Base-by-base conservation (phyloP, 768 basidiomycete species). In the Psilocybe cyanescens region DNA sequence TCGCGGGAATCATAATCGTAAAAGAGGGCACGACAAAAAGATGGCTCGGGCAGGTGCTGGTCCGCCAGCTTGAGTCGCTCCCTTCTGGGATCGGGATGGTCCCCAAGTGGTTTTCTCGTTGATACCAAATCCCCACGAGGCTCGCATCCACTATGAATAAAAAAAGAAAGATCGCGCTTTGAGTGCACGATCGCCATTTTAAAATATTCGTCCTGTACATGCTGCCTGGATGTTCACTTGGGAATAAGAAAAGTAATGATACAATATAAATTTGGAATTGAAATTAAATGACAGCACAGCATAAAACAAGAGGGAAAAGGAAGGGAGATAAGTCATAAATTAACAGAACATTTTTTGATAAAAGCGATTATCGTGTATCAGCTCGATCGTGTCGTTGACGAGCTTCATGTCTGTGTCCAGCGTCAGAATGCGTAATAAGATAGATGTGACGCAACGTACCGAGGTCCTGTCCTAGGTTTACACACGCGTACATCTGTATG, bases 11-110 rank as follows among this genome's bases (percentile, higher is more conserved):
- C 88, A 87, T 68, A 82, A 88, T 62, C 81, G 94, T 33, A 94
- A 91, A 73, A 78, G 91, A 55, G 95, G 93, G 0, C 91, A 93
- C 68, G 95, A 95, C 73, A 91, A 88, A 75, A 97, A 97, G 79
- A 88, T 96, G 91, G 82, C 85, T 8, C 83, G 79, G 60, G 85
- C 71, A n/a, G 82, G 78, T 11, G 61, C 62, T 33, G 67, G 67
- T 29, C 67, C 67, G 6, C 64, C 65, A 8, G 57, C 65, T 35
- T 65, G 49, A 56, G 16, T n/a, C 30, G 11, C 31, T 47, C 4
- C 52, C n/a, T 46, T 14, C 24, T 28, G 8, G 31, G n/a, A 24
- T 37, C 24, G 30, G 7, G 16, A 17, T 19, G 4, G 2, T 37
- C 9, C n/a, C 28, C 35, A 8, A 6, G 14, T 55, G 37, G 3